Evolutionary conservation across 148 eudicot species (phyloP).

Genomic region (Rhododendron kiyosumense): DNA sequence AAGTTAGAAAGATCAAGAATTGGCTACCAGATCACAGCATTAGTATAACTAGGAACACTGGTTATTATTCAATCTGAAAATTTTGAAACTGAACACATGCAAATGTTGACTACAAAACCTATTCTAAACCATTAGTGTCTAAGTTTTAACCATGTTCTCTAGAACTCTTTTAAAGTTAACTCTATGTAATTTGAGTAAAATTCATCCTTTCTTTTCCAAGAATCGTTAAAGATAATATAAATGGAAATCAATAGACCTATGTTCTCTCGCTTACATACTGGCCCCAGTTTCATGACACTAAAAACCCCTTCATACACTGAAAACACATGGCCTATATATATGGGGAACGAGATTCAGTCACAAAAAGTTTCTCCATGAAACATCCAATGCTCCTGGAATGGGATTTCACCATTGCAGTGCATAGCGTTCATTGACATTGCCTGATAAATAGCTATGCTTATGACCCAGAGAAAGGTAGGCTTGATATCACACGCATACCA

Average conservation of each 20-base stretch:
- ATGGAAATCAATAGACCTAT: neutral
- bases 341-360: neutral
- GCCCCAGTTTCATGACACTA: neutral
- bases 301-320: neutral
- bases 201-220: neutral
- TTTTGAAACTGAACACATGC: neutral
- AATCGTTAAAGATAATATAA: neutral
- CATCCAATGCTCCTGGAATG: constrained; percentile 3
- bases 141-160: neutral
- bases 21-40: neutral
- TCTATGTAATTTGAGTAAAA: neutral
- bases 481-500: constrained; percentile 40
- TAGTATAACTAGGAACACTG: neutral
- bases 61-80: neutral
- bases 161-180: neutral
- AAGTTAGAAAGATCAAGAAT: neutral
- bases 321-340: neutral
- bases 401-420: neutral
- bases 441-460: neutral
- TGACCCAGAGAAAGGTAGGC: neutral
- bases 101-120: neutral
- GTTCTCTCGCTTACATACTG: neutral
- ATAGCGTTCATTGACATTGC: neutral
- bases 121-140: neutral
- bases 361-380: neutral